These are phyloP conservation scores for Prunus davidiana DNA, from an alignment of 306 rosid species.

Conservation along the genomic window DNA sequence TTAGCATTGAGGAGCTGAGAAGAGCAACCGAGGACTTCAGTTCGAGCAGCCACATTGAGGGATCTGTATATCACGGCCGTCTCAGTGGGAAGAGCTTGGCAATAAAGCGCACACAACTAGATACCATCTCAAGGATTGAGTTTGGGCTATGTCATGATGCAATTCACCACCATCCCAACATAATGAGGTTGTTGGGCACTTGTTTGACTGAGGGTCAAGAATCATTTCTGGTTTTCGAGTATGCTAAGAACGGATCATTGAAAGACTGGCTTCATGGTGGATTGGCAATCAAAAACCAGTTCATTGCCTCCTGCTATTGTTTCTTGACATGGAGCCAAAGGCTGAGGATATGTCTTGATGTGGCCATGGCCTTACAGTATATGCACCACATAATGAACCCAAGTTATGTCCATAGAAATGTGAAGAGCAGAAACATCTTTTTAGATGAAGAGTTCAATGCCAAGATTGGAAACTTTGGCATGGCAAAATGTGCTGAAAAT, in stretches of 20 bases:
- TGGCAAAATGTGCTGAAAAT: slow-evolving; percentile 55
- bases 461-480: slow-evolving; percentile 72
- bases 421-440: slow-evolving; percentile 79
- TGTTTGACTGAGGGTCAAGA: slow-evolving; percentile 49
- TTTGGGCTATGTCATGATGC: slow-evolving; percentile 48
- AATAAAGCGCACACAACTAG: slow-evolving; percentile 44
- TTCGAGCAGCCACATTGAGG: slow-evolving; percentile 72
- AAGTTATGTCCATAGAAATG: slow-evolving; percentile 60
- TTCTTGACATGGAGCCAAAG: slow-evolving; percentile 89
- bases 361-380: slow-evolving; percentile 71
- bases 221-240: slow-evolving; percentile 69
- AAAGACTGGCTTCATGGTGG: slow-evolving; percentile 97
- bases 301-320: slow-evolving; percentile 86
- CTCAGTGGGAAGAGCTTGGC: slow-evolving; percentile 79
- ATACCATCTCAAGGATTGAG: slow-evolving; percentile 46
- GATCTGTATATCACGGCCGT: slow-evolving; percentile 73
- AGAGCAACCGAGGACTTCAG: slow-evolving; percentile 81
- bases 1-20: slow-evolving; percentile 53
- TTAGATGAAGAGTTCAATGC: slow-evolving; percentile 88
- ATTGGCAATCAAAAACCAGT: slow-evolving; percentile 86
- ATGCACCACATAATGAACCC: slow-evolving; percentile 81
- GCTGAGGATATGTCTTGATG: slow-evolving; percentile 71
- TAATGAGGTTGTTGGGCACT: slow-evolving; percentile 62
- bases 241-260: slow-evolving; percentile 75
- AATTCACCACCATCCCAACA: slow-evolving; percentile 73